Evolutionary conservation across 1,284 basidiomycete genomes (phyloP), one percentile per base, ranked within the genome.

Genomic region (Bondarzewia mesenterica): DNA sequence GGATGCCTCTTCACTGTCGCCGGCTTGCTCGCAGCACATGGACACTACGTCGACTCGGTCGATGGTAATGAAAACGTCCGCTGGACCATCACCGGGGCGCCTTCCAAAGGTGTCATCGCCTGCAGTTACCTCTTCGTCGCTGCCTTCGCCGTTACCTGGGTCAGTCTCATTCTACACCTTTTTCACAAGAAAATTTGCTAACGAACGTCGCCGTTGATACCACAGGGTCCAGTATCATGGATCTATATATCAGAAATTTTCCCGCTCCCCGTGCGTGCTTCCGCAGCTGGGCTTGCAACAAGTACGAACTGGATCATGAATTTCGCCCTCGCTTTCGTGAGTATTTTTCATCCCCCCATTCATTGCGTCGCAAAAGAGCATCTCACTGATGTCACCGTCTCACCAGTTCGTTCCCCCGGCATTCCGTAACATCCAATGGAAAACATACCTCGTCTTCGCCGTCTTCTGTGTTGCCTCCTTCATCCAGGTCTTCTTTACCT

Each of bases 301-400:
- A 74, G 72, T 15, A 71, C 72, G 44, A 75, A 77, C 61, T 77
- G 74, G 73, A 60, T 70, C 45, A 70, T 64, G 65, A 71, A 72
- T 60, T 72, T 68, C 52, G 65, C 63, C 45, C 70, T 74, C 50
- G 72, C 68, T 22, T 70, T 66, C 57, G 63, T 65, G 44, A 20
- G 22, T 29, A 26, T 15, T 16, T n/a, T n/a, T n/a, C 3, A 7
- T 44, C 26, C 8, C 43, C 42, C 4, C 43, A n/a, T 44, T 7
- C n/a, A 26, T 35, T 18, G 7, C 23, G 41, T 20, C 20, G 7
- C 25, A 10, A n/a, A n/a, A n/a, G n/a, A n/a, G n/a, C n/a, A n/a
- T n/a, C n/a, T n/a, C 29, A 10, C 29, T 4, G 15, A 12, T 7
- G 3, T 3, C 29, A 32, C 29, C 29, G 4, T 10, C 29, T 32